Evolutionary conservation across 805 yeast species (phyloP).

Genomic region (Pichia deserticola): DNA sequence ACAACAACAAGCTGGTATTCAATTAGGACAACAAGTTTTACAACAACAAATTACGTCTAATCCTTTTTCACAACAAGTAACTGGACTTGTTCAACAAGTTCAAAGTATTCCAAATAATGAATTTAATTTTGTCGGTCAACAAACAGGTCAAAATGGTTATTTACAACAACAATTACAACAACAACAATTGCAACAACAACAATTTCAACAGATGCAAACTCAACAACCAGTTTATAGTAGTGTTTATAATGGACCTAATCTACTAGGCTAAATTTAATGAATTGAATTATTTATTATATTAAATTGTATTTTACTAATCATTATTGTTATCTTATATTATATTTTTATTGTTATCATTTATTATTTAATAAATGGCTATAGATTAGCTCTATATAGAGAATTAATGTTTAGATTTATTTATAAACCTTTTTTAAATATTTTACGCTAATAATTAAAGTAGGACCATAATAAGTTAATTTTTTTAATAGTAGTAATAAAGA

Average conservation of each 20-base stretch:
- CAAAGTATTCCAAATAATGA: neutral
- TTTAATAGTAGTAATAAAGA: no score
- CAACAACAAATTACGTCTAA: slow-evolving; percentile 13
- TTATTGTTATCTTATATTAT: neutral
- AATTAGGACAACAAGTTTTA: slow-evolving; percentile 4
- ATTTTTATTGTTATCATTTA: no score
- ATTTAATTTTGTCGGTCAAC: slow-evolving; percentile 1
- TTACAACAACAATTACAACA: neutral
- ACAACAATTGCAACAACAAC: slow-evolving; percentile 2
- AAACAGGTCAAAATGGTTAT: neutral
- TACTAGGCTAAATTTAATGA: slow-evolving; percentile 5
- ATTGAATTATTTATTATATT: neutral
- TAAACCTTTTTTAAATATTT: no score
- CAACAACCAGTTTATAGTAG: slow-evolving; percentile 9
- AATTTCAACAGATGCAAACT: slow-evolving; percentile 1
- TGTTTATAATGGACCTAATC: slow-evolving; percentile 26
- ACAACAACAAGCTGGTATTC: slow-evolving; percentile 3
- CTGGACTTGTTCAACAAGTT: slow-evolving; percentile 6
- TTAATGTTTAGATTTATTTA: no score
- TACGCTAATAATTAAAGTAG: no score
- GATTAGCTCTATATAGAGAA: no score
- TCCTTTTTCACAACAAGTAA: slow-evolving; percentile 15
- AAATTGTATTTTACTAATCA: no score
- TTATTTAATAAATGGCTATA: no score
- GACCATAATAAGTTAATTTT: no score